Evolutionary conservation across 352 stramenopile species (phyloP).

Genomic region (Pelagophyceae sp.): DNA sequence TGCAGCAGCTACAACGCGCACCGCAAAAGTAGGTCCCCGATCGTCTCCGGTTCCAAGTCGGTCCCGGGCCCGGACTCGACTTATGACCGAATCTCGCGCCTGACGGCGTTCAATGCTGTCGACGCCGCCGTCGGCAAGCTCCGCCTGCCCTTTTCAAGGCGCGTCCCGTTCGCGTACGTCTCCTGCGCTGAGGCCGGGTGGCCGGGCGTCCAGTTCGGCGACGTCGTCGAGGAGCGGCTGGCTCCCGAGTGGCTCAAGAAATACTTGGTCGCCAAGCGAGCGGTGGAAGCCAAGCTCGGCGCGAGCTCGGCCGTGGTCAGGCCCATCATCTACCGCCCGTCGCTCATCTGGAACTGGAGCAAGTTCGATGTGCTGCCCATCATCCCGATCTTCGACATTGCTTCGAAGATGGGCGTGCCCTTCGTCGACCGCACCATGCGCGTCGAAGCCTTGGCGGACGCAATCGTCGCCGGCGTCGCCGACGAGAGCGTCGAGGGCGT

Average conservation of each 20-base stretch:
- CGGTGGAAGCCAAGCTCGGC: constrained; percentile 43
- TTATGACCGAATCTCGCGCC: constrained; percentile 52
- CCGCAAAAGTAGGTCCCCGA: too few relatives aligned
- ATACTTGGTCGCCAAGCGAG: constrained; percentile 50
- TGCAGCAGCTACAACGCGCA: too few relatives aligned
- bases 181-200: constrained; percentile 53
- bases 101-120: constrained; percentile 53
- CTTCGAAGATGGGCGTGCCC: constrained; percentile 45
- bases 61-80: constrained; percentile 41
- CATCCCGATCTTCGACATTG: constrained; percentile 49
- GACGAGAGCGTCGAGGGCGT: constrained; percentile 37
- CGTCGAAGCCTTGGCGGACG: constrained; percentile 47
- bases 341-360: constrained; percentile 54
- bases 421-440: constrained; percentile 55
- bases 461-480: constrained; percentile 44
- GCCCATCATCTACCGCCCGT: constrained; percentile 45
- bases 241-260: constrained; percentile 48
- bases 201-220: constrained; percentile 45
- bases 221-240: constrained; percentile 42
- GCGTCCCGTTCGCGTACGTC: constrained; percentile 45
- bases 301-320: constrained; percentile 32
- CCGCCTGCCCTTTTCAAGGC: constrained; percentile 17
- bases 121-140: constrained; percentile 40
- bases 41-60: constrained; percentile 47
- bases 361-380: constrained; percentile 43